Percentiles rank a stretch among this genome's conserved stretches.
phyloP scores from a whole-genome alignment of 1,284 basidiomycete genomes.

The Pyrrhoderma lamaoense region DNA sequence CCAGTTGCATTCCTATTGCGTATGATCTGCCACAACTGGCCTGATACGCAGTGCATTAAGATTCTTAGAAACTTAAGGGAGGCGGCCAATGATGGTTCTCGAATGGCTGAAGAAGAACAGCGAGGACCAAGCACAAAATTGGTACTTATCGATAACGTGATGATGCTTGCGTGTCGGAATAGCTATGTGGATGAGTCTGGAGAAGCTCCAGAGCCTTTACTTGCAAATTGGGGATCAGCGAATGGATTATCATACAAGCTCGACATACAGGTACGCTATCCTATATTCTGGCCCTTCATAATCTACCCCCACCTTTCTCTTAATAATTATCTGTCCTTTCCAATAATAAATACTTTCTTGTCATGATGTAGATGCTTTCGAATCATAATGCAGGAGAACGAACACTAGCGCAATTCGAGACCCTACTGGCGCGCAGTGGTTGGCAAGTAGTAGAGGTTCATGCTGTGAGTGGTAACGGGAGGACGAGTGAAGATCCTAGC shows the following conservation, averaged over 20 bases:
- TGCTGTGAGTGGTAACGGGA: not conserved
- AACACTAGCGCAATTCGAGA: conserved; percentile 15
- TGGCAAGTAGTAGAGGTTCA: conserved; percentile 19
- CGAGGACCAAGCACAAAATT: conserved; percentile 1
- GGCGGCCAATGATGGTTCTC: not conserved
- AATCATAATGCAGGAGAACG: conserved; percentile 20
- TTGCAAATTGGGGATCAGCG: conserved; percentile 19
- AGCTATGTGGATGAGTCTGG: not conserved
- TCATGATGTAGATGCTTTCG: conserved; percentile 16
- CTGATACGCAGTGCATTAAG: conserved; percentile 11
- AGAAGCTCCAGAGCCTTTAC: conserved; percentile 18
- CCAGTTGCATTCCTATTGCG: conserved; percentile 16
- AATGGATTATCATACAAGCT: conserved; percentile 18
- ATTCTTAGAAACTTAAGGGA: conserved; percentile 7
- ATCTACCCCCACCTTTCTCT: not conserved
- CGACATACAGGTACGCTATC: conserved; percentile 16
- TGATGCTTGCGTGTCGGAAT: conserved; percentile 11
- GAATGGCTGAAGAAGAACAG: no score
- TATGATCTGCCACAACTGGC: conserved; percentile 18
- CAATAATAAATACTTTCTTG: not conserved
- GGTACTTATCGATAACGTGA: conserved; percentile 14
- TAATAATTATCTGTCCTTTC: not conserved
- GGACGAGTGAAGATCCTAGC: not conserved
- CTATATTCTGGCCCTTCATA: not conserved
- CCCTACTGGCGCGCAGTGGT: conserved; percentile 14